These are phyloP conservation scores for Daldinia decipiens DNA, from an alignment of 495 filamentous ascomycete species.

Conservation along the genomic window DNA sequence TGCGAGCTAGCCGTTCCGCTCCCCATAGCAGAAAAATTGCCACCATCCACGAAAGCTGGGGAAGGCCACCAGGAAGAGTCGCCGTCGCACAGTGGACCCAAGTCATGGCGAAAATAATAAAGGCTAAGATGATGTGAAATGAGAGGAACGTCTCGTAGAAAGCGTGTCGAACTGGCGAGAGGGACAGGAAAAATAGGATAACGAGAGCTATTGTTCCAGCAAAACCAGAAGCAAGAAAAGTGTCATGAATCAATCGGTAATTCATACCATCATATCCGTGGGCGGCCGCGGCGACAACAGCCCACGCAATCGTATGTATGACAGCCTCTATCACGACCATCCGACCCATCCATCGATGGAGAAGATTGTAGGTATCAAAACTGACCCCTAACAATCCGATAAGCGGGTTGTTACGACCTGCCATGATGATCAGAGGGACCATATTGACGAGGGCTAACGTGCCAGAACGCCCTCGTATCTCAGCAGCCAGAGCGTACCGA, in stretches of 20 bases:
- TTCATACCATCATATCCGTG: constrained; percentile 70
- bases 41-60: constrained; percentile 72
- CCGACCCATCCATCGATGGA: constrained; percentile 88
- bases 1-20: constrained; percentile 75
- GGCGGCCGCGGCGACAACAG: constrained; percentile 72
- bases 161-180: constrained; percentile 84
- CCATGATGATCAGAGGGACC: constrained; percentile 82
- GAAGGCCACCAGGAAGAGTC: constrained; percentile 58
- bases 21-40: constrained; percentile 78
- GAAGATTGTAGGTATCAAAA: constrained; percentile 89
- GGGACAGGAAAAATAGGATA: constrained; percentile 69
- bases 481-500: constrained; percentile 63
- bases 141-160: constrained; percentile 96
- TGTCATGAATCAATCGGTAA: constrained; percentile 57
- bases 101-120: constrained; percentile 67
- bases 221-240: constrained; percentile 66
- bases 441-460: constrained; percentile 80
- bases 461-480: constrained; percentile 79
- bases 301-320: constrained; percentile 77
- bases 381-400: constrained; percentile 78
- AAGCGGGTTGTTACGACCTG: constrained; percentile 84
- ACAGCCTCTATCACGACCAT: constrained; percentile 77
- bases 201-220: constrained; percentile 65
- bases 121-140: constrained; percentile 77
- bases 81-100: constrained; percentile 74